Evolutionary conservation across 371 early-diverging fungal genomes (phyloP).

Genomic region (Chytridium lagenaria): DNA sequence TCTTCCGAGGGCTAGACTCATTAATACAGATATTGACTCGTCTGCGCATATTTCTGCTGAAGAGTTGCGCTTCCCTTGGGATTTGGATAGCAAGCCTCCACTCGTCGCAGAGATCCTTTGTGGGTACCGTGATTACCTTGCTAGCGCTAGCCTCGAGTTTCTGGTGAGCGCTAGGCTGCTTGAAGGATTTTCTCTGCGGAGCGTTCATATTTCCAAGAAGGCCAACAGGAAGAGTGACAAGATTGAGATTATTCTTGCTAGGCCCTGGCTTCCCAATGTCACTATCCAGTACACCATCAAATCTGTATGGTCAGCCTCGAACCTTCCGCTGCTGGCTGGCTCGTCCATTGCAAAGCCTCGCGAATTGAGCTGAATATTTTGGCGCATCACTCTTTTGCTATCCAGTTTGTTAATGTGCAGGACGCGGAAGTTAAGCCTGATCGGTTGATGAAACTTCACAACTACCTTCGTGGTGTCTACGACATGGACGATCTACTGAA

Average conservation of each 20-base stretch:
- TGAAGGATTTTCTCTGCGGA: conserved; percentile 75
- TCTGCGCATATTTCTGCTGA: conserved; percentile 24
- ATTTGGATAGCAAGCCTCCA: conserved; percentile 74
- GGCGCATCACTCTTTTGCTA: conserved; percentile 66
- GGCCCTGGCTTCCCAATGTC: conserved; percentile 87
- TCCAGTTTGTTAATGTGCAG: conserved; percentile 60
- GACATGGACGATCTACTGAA: conserved; percentile 75
- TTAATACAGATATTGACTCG: conserved; percentile 42
- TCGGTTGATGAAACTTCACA: conserved; percentile 71
- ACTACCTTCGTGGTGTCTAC: conserved; percentile 64
- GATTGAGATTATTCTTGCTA: conserved; percentile 66
- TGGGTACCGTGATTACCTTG: conserved; percentile 80
- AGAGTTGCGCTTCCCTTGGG: conserved; percentile 85
- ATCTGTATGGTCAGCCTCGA: conserved; percentile 38
- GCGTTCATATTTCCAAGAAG: conserved; percentile 34
- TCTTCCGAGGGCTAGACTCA: conserved; percentile 58
- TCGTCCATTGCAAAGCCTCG: conserved; percentile 46
- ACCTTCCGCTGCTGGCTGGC: background rate
- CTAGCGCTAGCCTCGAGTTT: conserved; percentile 65
- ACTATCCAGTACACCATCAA: conserved; percentile 86
- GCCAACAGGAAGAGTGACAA: conserved; percentile 48
- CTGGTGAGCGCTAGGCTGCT: conserved; percentile 75
- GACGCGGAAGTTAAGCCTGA: conserved; percentile 40
- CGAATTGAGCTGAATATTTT: conserved; percentile 67
- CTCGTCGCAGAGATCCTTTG: conserved; percentile 75